Conservation (phyloP, 1,284 basidiomycete genomes). For the Cryptococcus wingfieldii region DNA sequence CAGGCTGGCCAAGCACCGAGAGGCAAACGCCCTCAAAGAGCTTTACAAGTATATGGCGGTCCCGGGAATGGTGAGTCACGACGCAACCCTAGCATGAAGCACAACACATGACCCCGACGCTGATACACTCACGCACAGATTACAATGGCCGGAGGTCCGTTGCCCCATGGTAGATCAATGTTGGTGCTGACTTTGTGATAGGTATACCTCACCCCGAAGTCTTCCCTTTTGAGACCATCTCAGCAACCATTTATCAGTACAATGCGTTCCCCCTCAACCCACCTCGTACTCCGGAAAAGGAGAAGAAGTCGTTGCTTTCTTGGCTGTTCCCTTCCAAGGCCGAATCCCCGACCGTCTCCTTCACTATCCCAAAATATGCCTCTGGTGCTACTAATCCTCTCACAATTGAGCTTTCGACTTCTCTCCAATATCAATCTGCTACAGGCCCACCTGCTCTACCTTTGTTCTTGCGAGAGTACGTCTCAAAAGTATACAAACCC, state of each 20-base stretch:
- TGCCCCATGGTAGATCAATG: not conserved
- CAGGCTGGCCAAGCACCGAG: slow-evolving; percentile 55
- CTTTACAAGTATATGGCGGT: slow-evolving; percentile 40
- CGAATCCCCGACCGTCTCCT: slow-evolving; percentile 49
- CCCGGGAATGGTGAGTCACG: slow-evolving; percentile 31
- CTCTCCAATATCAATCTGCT: slow-evolving; percentile 65
- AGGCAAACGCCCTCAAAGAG: slow-evolving; percentile 60
- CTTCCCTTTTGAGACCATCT: slow-evolving; percentile 50
- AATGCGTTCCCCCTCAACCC: slow-evolving; percentile 52
- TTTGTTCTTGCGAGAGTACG: slow-evolving; percentile 55
- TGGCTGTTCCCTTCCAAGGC: slow-evolving; percentile 57
- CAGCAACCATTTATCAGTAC: slow-evolving; percentile 35
- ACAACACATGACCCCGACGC: not conserved
- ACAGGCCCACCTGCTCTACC: slow-evolving; percentile 46
- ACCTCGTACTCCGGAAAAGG: slow-evolving; percentile 49
- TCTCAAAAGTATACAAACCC: slow-evolving; percentile 61
- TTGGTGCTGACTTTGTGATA: not conserved
- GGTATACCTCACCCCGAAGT: slow-evolving; percentile 48
- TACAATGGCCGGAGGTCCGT: slow-evolving; percentile 34
- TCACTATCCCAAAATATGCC: slow-evolving; percentile 60
- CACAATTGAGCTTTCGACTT: slow-evolving; percentile 59
- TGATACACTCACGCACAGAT: slow-evolving; percentile 12
- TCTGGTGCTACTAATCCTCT: slow-evolving; percentile 38
- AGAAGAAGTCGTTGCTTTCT: slow-evolving; percentile 55
- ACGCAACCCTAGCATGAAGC: too few relatives aligned